These are phyloP conservation scores for Pleurotus cornucopiae DNA, from an alignment of 768 basidiomycete genomes.

Conservation along the genomic window DNA sequence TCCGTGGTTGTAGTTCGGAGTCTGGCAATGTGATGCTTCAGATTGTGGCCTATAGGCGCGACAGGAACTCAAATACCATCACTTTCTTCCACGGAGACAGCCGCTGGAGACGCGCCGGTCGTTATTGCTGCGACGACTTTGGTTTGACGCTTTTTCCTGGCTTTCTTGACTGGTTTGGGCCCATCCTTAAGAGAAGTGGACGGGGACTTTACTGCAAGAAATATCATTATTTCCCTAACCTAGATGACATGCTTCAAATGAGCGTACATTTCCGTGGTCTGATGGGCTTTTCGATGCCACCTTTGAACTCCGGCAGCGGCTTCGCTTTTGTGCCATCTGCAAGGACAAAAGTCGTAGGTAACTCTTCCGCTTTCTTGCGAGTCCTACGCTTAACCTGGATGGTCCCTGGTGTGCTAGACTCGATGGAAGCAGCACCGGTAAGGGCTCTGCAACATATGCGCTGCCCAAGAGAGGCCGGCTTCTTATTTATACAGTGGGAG, in stretches of 20 bases:
- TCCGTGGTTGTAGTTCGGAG: constrained; percentile 23
- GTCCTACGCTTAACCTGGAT: constrained; percentile 19
- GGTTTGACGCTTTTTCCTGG: neutral
- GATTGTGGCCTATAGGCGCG: no score
- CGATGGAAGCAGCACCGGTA: no score
- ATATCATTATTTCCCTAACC: neutral
- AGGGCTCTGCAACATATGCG: no score
- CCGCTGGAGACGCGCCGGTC: neutral
- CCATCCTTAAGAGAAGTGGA: neutral
- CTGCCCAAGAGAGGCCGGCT: no score
- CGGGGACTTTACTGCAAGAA: neutral
- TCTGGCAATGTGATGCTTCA: neutral
- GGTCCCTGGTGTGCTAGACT: no score
- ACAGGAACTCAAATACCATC: neutral
- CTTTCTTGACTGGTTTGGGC: neutral
- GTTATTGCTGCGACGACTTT: neutral
- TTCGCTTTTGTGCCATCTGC: constrained; percentile 39
- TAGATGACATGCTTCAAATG: neutral
- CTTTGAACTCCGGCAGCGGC: constrained; percentile 39
- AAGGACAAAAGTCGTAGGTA: constrained; percentile 44
- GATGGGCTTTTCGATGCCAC: constrained; percentile 18
- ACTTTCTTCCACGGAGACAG: neutral
- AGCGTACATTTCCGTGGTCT: constrained; percentile 2
- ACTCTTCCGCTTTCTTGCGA: constrained; percentile 52
- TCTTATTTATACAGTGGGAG: constrained; percentile 4